Evolutionary conservation across 2,329 filamentous ascomycete genomes (phyloP), one percentile per base, ranked within the genome.

Genomic region (Claviceps sp.): DNA sequence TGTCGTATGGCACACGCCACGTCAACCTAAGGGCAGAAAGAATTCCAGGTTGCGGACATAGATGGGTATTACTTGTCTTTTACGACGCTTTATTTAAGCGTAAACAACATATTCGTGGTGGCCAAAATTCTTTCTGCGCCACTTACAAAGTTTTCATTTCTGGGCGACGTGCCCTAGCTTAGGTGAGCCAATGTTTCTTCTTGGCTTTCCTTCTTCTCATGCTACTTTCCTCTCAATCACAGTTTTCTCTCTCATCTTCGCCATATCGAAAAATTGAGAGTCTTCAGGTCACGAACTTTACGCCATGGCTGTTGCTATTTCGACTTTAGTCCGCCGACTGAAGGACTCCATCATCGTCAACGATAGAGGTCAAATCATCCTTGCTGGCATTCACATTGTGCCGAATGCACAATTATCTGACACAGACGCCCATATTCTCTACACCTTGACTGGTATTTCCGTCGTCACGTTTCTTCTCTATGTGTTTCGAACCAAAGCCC

Each of bases 401-500:
- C 40, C 52, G 2, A 49, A 45, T 16, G 13, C 22, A 3, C 49
- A 2, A 9, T 4, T 51, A 14, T 46, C 49, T 34, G 13, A 46
- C 13, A 16, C 52, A 8, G 57, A 60, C 50, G 38, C 44, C n/a
- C 40, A 43, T 29, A 54, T 64, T 14, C 50, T 58, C 14, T 57
- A 61, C 38, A 42, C 50, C 5, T 50, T 64, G 17, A 50, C 62
- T 5, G 50, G 49, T 1, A 29, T 61, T 5, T 65, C 68, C 5
- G 45, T 68, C 9, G 56, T 62, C 7, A 57, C 61, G 5, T 48
- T 62, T 22, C 52, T 66, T 17, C 49, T 69, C 16, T 63, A 67
- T 50, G 29, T 66, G 23, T 52, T 48, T 52, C 60, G 55, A 7
- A 50, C 56, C 4, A 59, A 56, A 2, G 51, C 69, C 5, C 54